These are phyloP conservation scores for Skeletonema grethae DNA, from an alignment of 108 stramenopile species.

Conservation along the genomic window DNA sequence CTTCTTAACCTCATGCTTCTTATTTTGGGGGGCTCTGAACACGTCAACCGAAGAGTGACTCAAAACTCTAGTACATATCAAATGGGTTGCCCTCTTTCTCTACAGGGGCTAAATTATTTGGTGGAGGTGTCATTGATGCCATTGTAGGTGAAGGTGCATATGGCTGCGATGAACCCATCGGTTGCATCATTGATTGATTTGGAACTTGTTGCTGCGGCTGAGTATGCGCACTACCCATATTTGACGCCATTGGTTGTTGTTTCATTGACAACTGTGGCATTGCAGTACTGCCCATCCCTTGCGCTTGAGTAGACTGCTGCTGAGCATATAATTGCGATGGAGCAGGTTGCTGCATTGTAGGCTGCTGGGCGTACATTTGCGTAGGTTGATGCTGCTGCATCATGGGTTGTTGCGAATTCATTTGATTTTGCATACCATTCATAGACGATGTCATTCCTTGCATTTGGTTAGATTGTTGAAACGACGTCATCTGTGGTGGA, in stretches of 20 bases:
- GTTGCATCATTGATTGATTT: not conserved
- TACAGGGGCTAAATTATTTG: constrained; percentile 27
- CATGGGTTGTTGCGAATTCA: not conserved
- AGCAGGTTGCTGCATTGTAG: not conserved
- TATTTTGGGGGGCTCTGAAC: too few species aligned
- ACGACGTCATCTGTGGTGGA: not conserved
- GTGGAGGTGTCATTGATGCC: constrained; percentile 12
- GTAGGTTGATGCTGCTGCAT: constrained; percentile 6
- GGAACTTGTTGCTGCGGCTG: not conserved
- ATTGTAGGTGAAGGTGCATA: not conserved
- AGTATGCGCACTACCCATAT: not conserved
- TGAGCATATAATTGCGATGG: not conserved
- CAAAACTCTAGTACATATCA: constrained; percentile 29
- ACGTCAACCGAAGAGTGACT: not conserved
- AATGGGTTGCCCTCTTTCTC: constrained; percentile 56
- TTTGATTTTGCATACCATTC: not conserved
- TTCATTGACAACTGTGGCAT: not conserved
- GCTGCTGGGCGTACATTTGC: constrained; percentile 3
- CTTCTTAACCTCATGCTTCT: too few species aligned
- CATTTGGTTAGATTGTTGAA: not conserved
- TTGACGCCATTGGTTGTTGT: not conserved
- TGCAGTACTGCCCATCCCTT: not conserved
- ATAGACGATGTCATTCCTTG: not conserved
- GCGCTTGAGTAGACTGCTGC: not conserved
- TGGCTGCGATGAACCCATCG: constrained; percentile 1